Conservation (phyloP, 1,139 yeast genomes). For the Debaryomycetaceae sp. region DNA sequence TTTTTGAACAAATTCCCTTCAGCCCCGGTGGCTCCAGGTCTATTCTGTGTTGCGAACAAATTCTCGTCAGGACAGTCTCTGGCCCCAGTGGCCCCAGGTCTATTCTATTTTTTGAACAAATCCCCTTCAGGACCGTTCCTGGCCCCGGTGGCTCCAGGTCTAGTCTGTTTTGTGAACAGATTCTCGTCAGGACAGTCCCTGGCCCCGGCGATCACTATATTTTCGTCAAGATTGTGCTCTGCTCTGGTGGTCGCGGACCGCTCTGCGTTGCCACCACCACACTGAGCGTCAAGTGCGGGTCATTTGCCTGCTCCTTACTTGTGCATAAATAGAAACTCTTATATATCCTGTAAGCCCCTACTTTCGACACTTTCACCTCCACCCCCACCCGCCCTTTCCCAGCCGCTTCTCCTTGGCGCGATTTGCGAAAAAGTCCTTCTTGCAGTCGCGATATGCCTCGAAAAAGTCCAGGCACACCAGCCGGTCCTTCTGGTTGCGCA, state of each 20-base stretch:
- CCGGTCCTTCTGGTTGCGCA: constrained; percentile 65
- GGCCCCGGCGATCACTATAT: neutral
- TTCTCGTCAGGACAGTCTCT: too few species aligned
- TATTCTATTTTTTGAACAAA: too few species aligned
- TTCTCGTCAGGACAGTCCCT: neutral
- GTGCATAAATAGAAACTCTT: too few species aligned
- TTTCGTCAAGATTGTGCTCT: neutral
- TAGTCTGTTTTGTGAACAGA: too few species aligned
- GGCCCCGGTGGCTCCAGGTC: too few species aligned
- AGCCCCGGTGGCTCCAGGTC: too few species aligned
- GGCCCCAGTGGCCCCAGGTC: too few species aligned
- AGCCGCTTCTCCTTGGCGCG: constrained; percentile 24
- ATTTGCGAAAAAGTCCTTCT: constrained; percentile 60
- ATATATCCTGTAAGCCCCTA: too few species aligned
- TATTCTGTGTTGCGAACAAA: too few species aligned
- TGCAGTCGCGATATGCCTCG: constrained; percentile 87
- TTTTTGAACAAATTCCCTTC: too few species aligned
- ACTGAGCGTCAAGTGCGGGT: neutral
- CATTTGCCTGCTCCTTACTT: too few species aligned
- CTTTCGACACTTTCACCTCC: constrained; percentile 3
- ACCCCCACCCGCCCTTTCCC: constrained; percentile 39
- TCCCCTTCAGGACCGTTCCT: too few species aligned
- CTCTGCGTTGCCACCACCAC: neutral
- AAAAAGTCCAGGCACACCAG: constrained; percentile 76
- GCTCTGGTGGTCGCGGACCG: neutral